Conservation (phyloP, 768 basidiomycete species). For the Dioszegia hungarica region DNA sequence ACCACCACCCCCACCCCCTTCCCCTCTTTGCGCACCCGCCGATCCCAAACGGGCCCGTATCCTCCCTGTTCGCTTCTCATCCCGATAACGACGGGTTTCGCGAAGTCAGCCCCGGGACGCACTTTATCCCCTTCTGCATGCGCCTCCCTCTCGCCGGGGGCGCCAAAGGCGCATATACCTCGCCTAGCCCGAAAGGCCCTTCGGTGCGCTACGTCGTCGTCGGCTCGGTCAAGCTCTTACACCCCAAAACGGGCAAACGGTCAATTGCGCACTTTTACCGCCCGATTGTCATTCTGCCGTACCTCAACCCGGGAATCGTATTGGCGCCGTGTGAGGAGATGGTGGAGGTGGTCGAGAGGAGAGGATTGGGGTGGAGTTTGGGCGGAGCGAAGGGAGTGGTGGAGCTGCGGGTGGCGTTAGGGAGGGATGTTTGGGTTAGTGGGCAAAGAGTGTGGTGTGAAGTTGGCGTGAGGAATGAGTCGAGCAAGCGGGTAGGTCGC, state of each 20-base stretch:
- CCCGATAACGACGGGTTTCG: constrained; percentile 49
- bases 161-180: constrained; percentile 57
- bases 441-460: constrained; percentile 72
- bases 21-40: constrained; percentile 51
- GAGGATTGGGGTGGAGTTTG: constrained; percentile 54
- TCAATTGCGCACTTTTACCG: constrained; percentile 90
- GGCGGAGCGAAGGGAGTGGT: constrained; percentile 65
- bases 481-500: constrained; percentile 55
- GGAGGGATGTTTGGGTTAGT: constrained; percentile 72
- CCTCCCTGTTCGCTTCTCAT: constrained; percentile 40
- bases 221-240: constrained; percentile 72
- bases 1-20: constrained; percentile 63
- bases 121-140: constrained; percentile 69
- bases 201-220: constrained; percentile 73
- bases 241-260: constrained; percentile 57
- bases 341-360: constrained; percentile 58
- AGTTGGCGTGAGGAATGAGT: constrained; percentile 63
- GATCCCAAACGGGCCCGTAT: neutral
- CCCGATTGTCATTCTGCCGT: constrained; percentile 72
- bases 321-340: constrained; percentile 62
- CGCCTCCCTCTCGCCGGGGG: constrained; percentile 59
- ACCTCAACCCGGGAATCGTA: constrained; percentile 59
- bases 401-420: constrained; percentile 62
- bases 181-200: constrained; percentile 56
- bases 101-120: constrained; percentile 61